Conservation (phyloP, 2,329 filamentous ascomycete species). For the Nemania bipapillata region DNA sequence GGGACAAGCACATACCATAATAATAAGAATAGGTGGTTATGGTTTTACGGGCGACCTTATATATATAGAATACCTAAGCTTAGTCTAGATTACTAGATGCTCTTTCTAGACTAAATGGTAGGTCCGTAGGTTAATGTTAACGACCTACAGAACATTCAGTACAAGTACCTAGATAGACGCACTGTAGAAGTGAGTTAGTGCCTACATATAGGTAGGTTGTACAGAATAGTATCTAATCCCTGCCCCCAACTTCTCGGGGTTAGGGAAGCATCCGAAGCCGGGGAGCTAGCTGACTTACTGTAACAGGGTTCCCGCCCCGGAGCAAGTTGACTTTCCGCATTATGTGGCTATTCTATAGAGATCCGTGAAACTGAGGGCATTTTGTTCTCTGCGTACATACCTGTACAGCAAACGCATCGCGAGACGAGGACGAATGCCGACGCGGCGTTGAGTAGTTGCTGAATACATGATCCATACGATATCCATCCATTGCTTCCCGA, state of each 20-base stretch:
- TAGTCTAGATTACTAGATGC: too few species aligned
- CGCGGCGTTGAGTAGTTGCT: background rate
- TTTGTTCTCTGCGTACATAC: background rate
- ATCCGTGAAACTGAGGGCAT: background rate
- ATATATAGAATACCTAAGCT: too few species aligned
- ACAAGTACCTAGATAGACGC: too few species aligned
- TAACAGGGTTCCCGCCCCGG: background rate
- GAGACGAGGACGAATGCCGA: conserved; percentile 2
- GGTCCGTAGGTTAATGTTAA: too few species aligned
- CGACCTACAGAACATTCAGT: too few species aligned
- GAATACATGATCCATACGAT: background rate
- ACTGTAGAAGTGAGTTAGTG: too few species aligned
- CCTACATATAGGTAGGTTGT: too few species aligned
- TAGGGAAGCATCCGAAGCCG: conserved; percentile 27
- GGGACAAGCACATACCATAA: too few species aligned
- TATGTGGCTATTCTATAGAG: background rate
- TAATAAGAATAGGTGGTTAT: too few species aligned
- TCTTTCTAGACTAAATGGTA: too few species aligned
- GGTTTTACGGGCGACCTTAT: too few species aligned
- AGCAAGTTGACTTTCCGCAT: background rate
- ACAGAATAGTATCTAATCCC: background rate
- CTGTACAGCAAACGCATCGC: background rate
- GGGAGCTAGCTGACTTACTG: conserved; percentile 3
- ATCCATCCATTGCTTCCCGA: background rate
- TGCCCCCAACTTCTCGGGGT: conserved; percentile 24